A percentile compares a stretch with the other conserved stretches of the same genome.
Evolutionary conservation across 768 basidiomycete species (phyloP).

Genomic region (Hericium alpestre): DNA sequence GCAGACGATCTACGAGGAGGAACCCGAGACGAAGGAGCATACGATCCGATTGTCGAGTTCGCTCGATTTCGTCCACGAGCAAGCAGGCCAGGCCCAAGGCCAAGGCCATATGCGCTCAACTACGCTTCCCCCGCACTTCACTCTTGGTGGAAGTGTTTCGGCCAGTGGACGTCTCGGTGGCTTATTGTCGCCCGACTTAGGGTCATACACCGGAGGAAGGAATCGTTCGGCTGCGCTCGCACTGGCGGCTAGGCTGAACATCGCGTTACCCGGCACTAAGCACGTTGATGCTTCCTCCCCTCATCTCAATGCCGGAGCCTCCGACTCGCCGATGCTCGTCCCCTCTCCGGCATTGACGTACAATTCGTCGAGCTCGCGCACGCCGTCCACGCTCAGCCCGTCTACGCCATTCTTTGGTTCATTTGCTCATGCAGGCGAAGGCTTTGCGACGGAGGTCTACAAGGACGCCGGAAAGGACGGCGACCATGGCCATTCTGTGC

Average conservation of each 20-base stretch:
- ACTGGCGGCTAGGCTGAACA: slow-evolving; percentile 4
- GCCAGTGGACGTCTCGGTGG: slow-evolving; percentile 7
- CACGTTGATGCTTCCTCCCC: not conserved
- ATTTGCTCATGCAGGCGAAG: slow-evolving; percentile 28
- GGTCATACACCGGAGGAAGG: slow-evolving; percentile 1
- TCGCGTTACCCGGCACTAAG: not conserved
- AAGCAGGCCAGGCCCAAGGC: slow-evolving; percentile 4
- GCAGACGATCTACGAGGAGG: slow-evolving; percentile 3
- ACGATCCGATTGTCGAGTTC: slow-evolving; percentile 2
- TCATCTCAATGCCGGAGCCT: not conserved
- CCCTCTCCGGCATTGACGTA: slow-evolving; percentile 58
- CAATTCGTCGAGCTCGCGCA: slow-evolving; percentile 27
- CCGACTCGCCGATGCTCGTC: slow-evolving; percentile 41
- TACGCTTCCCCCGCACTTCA: slow-evolving; percentile 13
- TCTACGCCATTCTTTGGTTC: slow-evolving; percentile 63
- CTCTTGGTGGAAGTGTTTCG: slow-evolving; percentile 2
- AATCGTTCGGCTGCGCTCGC: not conserved
- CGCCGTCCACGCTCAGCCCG: slow-evolving; percentile 58
- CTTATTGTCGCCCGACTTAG: slow-evolving; percentile 12
- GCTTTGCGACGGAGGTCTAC: slow-evolving; percentile 15
- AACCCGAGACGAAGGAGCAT: slow-evolving; percentile 5
- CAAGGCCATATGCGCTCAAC: slow-evolving; percentile 14
- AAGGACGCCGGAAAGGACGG: not conserved
- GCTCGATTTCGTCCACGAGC: slow-evolving; percentile 3
- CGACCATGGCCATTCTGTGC: not conserved